Evolutionary conservation across 495 filamentous ascomycete species (phyloP), one percentile per base, ranked within the genome.

Genomic region (Ramalina intermedia): DNA sequence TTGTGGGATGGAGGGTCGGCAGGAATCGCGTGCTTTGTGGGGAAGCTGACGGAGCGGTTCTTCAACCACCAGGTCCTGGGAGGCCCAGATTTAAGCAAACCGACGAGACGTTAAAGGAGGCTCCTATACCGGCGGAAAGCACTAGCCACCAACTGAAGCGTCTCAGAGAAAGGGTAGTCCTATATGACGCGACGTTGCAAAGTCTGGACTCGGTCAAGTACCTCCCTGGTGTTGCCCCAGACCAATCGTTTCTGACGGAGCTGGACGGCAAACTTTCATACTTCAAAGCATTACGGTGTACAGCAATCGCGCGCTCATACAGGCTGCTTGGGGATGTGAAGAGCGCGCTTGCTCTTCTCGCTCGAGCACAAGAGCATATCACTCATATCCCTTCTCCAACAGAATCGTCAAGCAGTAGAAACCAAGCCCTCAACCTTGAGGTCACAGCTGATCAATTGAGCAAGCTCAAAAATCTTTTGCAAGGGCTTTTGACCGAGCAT

Each of bases 1-100:
- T 96, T 62, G 80, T 99, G 41, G 86, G 85, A 58, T 96, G 90
- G 93, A 75, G 91, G 57, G 82, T 96, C 51, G 93, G 88, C 35
- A 80, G 93, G 38, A 96, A 99, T 60, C 74, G 91, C 44, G 81
- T 93, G 0, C 69, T 99, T 29, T 83, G 85, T 48, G 88, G 88
- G 33, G 70, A 77, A 36, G 70, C 81, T 48, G 86, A 95, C 55
- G 88, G 87, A 6, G 71, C 83, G 9, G 58, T 70, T 3, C 68
- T 85, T 37, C 72, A 80, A 23, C 65, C 72, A 13, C 72, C 76
- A 51, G 58, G 60, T 44, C 61, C 62, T 36, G 75, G 73, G 55
- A 64, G 63, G 45, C 52, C 63, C 45, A 16, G 8, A 16, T 1
- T 16, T 9, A 21, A 21, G 72, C 1, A 76, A 76, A 21, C 72